Percentiles rank a stretch among this genome's conserved stretches.
phyloP scores from a whole-genome alignment of 202 grass and related monocot species.

The Bolboschoenoplectus hybrid region DNA sequence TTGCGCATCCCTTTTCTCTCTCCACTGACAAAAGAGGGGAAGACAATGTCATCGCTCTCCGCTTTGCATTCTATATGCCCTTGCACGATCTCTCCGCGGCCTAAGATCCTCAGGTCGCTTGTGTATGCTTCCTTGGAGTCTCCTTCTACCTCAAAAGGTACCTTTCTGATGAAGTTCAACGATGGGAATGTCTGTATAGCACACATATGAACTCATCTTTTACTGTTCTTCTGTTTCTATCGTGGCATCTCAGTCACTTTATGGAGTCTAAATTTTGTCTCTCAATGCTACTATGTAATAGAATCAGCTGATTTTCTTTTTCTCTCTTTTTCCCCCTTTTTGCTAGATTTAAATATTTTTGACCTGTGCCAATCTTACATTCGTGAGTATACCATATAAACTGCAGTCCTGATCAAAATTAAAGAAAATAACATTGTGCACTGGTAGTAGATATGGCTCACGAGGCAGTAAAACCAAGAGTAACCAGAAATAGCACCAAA shows the following conservation, averaged over 20 bases:
- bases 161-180: constrained; percentile 40
- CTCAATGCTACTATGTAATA: background rate
- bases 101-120: constrained; percentile 45
- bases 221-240: background rate
- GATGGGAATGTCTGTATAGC: background rate
- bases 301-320: background rate
- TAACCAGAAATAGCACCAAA: background rate
- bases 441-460: background rate
- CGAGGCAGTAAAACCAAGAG: background rate
- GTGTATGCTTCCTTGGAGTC: constrained; percentile 39
- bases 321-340: background rate
- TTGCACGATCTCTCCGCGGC: constrained; percentile 40
- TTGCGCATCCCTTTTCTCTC: background rate
- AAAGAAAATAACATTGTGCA: background rate
- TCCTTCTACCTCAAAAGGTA: constrained; percentile 57
- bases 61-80: constrained; percentile 64
- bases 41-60: constrained; percentile 66
- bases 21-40: background rate
- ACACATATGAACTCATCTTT: background rate
- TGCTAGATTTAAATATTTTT: background rate
- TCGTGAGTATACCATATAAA: background rate
- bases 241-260: background rate
- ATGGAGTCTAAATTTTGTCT: background rate
- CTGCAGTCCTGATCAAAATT: background rate
- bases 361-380: background rate